Conservation (phyloP, 1,284 basidiomycete species). For the Cryptococcus sp. region DNA sequence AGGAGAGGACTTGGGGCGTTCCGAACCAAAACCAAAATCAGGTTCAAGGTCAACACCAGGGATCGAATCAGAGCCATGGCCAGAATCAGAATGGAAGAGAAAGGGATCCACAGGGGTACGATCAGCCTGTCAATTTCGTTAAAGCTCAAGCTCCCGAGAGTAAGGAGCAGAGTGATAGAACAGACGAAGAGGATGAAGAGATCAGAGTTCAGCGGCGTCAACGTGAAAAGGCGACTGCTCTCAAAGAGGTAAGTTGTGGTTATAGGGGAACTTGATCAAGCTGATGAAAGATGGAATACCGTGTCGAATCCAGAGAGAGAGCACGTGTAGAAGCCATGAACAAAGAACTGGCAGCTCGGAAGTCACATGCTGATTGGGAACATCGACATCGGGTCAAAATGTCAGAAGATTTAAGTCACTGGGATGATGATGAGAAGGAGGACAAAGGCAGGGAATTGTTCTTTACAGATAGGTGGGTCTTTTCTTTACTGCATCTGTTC, state of each 20-base stretch:
- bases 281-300: conserved; percentile 49
- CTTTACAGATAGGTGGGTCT: conserved; percentile 70
- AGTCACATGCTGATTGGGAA: conserved; percentile 66
- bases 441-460: conserved; percentile 59
- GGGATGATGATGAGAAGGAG: conserved; percentile 87
- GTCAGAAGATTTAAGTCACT: conserved; percentile 66
- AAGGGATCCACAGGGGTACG: conserved; percentile 67
- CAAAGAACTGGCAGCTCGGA: conserved; percentile 66
- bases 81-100: conserved; percentile 6
- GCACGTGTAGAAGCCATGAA: conserved; percentile 68
- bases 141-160: conserved; percentile 56
- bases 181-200: conserved; percentile 78
- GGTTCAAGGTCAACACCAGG: not conserved
- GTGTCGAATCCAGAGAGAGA: conserved; percentile 70
- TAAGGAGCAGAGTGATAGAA: conserved; percentile 54
- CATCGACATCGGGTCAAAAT: conserved; percentile 67
- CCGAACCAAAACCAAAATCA: not conserved
- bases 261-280: not conserved
- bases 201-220: conserved; percentile 67
- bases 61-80: not conserved
- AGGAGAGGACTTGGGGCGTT: conserved; percentile 9
- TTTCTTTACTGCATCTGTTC: not conserved
- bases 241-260: conserved; percentile 65
- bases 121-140: conserved; percentile 73
- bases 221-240: conserved; percentile 72